Base-by-base conservation (phyloP, 352 stramenopile genomes). In the Phytophthora melonis region DNA sequence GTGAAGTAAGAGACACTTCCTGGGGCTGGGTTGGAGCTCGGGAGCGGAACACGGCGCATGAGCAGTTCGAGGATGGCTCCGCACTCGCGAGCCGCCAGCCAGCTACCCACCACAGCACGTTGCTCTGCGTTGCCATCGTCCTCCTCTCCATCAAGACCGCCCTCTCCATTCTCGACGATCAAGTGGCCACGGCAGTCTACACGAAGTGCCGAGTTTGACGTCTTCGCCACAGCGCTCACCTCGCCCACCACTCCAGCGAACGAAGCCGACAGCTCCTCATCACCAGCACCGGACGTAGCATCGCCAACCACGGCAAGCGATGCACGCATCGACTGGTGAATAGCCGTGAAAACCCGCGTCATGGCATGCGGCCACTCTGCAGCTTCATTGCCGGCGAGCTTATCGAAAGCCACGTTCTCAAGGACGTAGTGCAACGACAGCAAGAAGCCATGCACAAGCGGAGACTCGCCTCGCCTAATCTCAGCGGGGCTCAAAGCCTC, bases 81-180 rank as follows among this genome's bases (percentile, higher is more conserved):
- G 39, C 87, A 92, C 65, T 97, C 92, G 21, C 91, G 88, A 58
- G 89, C 90, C 4, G 92, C 84, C 6, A 97, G 82, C 92, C 92
- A 98, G 62, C 87, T 95, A 18, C 89, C 88, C 0, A 97, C 88
- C 0, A 98, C 90, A 4, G 90, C 89, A 34, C 88, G 88, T 58
- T 97, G 88, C 27, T 92, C 80, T 4, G 79, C 72, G 43, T 93
- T 87, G 21, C 67, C 83, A 39, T 79, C 84, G 10, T 87, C 81
- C 30, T 80, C 74, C 10, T 81, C 81, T 21, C 78, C 79, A n/a
- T 80, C 63, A 0, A 72, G 68, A 25, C 58, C 78, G 16, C 53
- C 49, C 43, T 83, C 76, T 1, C 52, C 55, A 41, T 74, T 72
- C 25, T 93, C 84, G 30, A 94, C 68, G 57, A 95, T 93, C 43